Evolutionary conservation across 225 moss, liverwort and hornwort genomes (phyloP).

Genomic region (Marchantia paleacea): DNA sequence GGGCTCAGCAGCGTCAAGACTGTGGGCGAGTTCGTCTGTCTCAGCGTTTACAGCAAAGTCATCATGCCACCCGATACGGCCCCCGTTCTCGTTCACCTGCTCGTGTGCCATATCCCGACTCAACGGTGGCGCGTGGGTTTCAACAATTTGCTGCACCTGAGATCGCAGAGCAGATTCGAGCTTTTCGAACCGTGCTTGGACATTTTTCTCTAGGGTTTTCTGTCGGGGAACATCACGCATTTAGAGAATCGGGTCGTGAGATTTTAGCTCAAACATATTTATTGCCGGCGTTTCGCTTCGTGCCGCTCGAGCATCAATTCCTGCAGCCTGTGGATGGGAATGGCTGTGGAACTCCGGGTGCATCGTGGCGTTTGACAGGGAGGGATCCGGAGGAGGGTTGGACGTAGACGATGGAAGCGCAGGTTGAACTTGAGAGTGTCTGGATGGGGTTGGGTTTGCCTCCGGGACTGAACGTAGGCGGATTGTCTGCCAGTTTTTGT

Average conservation of each 20-base stretch:
- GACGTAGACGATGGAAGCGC: too few relatives aligned
- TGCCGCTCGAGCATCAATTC: too few relatives aligned
- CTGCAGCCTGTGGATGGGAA: too few relatives aligned
- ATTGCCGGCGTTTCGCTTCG: too few relatives aligned
- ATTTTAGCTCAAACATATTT: too few relatives aligned
- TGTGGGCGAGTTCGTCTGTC: neutral
- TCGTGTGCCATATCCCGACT: neutral
- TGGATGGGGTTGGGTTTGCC: too few relatives aligned
- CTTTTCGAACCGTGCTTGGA: slow-evolving; percentile 14
- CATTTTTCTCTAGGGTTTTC: neutral
- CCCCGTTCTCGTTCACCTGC: neutral
- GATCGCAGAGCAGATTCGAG: neutral
- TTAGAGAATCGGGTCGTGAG: neutral
- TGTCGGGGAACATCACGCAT: neutral
- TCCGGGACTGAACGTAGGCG: too few relatives aligned
- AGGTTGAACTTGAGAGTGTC: too few relatives aligned
- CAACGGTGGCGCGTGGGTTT: neutral
- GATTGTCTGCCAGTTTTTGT: too few relatives aligned
- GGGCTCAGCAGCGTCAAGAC: neutral
- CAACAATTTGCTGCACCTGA: slow-evolving; percentile 1
- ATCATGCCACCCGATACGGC: neutral
- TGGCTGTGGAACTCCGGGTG: too few relatives aligned
- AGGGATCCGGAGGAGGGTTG: too few relatives aligned
- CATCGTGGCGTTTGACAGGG: too few relatives aligned
- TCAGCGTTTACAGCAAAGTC: neutral